These are phyloP conservation scores for Theileria parva DNA, from an alignment of 169 alveolate genomes.

Conservation along the genomic window DNA sequence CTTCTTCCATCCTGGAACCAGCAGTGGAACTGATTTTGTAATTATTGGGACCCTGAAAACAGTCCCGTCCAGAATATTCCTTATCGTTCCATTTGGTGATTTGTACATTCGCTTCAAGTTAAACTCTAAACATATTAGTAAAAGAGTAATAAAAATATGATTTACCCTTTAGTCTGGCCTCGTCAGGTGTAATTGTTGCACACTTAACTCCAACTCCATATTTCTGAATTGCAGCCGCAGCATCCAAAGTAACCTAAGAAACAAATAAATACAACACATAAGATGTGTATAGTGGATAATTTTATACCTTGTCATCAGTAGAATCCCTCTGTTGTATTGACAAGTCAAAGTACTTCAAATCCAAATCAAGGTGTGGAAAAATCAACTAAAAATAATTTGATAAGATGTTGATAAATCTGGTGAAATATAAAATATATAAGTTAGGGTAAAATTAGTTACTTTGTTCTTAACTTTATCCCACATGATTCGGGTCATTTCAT, in stretches of 20 bases:
- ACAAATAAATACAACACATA: not conserved
- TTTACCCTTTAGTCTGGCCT: conserved; percentile 86
- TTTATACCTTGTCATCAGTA: conserved; percentile 83
- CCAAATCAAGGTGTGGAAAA: conserved; percentile 88
- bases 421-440: not conserved
- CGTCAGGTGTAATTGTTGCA: conserved; percentile 96
- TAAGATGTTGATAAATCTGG: not conserved
- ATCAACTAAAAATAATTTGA: conserved; percentile 67
- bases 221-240: conserved; percentile 90
- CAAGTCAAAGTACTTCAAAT: conserved; percentile 88
- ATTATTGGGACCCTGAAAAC: conserved; percentile 94
- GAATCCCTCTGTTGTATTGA: conserved; percentile 88
- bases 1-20: conserved; percentile 90
- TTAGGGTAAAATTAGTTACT: conserved; percentile 1
- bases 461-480: conserved; percentile 90
- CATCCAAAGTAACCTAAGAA: conserved; percentile 88
- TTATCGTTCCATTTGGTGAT: conserved; percentile 94
- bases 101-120: conserved; percentile 92
- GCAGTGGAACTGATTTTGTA: conserved; percentile 87
- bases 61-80: conserved; percentile 92
- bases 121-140: conserved; percentile 75
- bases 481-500: conserved; percentile 93
- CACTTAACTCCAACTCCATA: conserved; percentile 92
- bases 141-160: not conserved
- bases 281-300: not conserved